Evolutionary conservation across 83 land plant genomes (phyloP), one percentile per base, ranked within the genome.

Genomic region (Thuja plicata): DNA sequence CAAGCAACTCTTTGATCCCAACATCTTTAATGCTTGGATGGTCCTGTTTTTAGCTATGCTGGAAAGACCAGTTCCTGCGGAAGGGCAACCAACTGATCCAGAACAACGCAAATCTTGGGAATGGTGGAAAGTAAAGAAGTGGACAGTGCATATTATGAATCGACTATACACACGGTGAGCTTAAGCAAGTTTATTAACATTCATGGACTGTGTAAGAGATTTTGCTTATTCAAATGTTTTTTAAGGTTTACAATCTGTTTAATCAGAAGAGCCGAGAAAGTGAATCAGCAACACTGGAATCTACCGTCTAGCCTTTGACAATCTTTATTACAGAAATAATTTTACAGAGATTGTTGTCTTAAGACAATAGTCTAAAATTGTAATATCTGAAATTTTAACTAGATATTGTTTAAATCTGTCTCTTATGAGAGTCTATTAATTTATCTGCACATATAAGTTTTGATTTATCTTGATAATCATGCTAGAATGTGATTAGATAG

Each of bases 61-160:
- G 91, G 99, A 98, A 91, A 97, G 98, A 84, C 98, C 99, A 88
- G 99, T 97, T 3, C 99, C 99, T 45, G 7, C 90, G 0, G 99
- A 96, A 88, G 99, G 99, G 34, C 99, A 98, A 87, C 99, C 99
- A 52, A 83, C 92, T 77, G 99, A 98, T 88, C 96, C 99, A 21
- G 99, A 98, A 83, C 91, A 80, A 52, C 94, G 99, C 45, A 98
- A 97, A 89, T 88, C 94, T 11, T 98, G 99, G 99, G 97, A 99
- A 57, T 98, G 99, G 99, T 98, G 99, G 99, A 98, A 98, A 92
- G 99, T 98, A 81, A 98, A 98, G 85, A 98, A 98, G 91, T 98
- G 99, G 99, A 96, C 97, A n/a, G 88, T 95, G 55, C 99, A 98
- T 88, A 98, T 98, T 52, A 91, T 98, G 88, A 98, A 98, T 84